A percentile compares a stretch with the other conserved stretches of the same genome.
These are phyloP conservation scores for Platismatia glauca DNA, from an alignment of 495 filamentous ascomycete species.

Conservation along the genomic window DNA sequence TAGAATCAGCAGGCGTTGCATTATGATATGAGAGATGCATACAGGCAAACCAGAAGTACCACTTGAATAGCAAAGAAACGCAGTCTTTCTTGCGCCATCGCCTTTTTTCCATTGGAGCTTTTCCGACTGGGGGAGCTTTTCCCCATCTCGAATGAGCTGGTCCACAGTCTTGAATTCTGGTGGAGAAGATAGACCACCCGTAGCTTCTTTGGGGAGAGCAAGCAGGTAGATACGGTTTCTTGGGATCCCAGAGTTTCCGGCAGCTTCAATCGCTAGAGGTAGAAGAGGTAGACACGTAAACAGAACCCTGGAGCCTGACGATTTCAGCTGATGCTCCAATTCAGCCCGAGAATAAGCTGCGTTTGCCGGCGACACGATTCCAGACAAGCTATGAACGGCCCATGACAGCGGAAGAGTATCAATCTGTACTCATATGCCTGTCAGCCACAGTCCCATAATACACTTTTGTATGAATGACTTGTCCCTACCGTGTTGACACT, in stretches of 20 bases:
- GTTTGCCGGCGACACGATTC: conserved; percentile 72
- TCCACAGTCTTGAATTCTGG: conserved; percentile 59
- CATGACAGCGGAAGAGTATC: conserved; percentile 70
- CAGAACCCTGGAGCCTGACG: conserved; percentile 64
- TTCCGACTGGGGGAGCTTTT: conserved; percentile 52
- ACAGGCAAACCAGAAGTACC: conserved; percentile 82
- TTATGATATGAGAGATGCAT: conserved; percentile 24
- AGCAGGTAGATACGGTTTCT: conserved; percentile 67
- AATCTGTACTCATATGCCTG: conserved; percentile 42
- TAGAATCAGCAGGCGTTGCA: conserved; percentile 1
- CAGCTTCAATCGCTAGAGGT: conserved; percentile 58
- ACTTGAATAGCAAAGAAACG: conserved; percentile 84
- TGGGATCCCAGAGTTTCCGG: conserved; percentile 57
- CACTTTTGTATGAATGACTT: neutral
- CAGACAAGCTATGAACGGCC: conserved; percentile 67
- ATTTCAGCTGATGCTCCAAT: conserved; percentile 67
- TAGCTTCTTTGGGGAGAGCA: conserved; percentile 49
- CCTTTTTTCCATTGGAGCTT: conserved; percentile 61
- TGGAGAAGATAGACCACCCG: conserved; percentile 38
- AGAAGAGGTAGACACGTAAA: conserved; percentile 76
- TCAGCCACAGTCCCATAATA: conserved; percentile 7
- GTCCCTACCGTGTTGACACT: conserved; percentile 66
- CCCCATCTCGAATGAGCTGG: conserved; percentile 59
- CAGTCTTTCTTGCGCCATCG: conserved; percentile 64
- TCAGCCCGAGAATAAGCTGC: conserved; percentile 71